A percentile compares a stretch with the other conserved stretches of the same genome.
phyloP scores from a whole-genome alignment of 305 asterid species.

The Plantago coronopus region DNA sequence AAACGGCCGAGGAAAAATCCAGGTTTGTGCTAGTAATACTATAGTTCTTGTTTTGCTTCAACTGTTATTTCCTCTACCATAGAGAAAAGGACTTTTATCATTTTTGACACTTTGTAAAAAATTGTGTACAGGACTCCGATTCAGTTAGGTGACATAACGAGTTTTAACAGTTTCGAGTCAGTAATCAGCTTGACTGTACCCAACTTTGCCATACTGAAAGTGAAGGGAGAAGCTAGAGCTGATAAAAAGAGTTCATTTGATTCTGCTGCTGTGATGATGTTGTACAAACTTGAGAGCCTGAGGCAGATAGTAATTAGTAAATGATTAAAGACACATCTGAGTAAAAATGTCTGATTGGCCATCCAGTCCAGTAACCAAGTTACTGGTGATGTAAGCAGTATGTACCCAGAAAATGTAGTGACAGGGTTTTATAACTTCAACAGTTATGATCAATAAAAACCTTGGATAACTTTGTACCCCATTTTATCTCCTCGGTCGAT shows the following conservation, averaged over 20 bases:
- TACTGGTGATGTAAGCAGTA: not conserved
- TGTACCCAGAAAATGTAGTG: not conserved
- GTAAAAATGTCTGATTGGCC: not conserved
- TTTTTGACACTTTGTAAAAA: slow-evolving; percentile 15
- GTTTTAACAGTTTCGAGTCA: slow-evolving; percentile 64
- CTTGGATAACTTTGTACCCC: too few relatives aligned
- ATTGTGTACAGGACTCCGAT: slow-evolving; percentile 43
- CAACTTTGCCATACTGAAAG: slow-evolving; percentile 44
- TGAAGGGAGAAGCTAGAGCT: slow-evolving; percentile 61
- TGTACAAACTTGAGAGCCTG: slow-evolving; percentile 56
- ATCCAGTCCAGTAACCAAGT: not conserved
- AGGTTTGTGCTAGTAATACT: slow-evolving; percentile 40
- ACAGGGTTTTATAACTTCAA: not conserved
- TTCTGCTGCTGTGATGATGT: slow-evolving; percentile 77
- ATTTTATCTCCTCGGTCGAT: too few relatives aligned
- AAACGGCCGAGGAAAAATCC: slow-evolving; percentile 57
- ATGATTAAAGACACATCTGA: not conserved
- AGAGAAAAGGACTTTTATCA: not conserved
- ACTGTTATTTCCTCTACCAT: not conserved
- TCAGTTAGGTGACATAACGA: slow-evolving; percentile 45
- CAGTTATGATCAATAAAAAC: not conserved
- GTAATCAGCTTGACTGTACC: slow-evolving; percentile 67
- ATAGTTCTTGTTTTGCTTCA: not conserved
- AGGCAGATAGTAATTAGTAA: slow-evolving; percentile 43
- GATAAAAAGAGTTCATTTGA: slow-evolving; percentile 88